These are phyloP conservation scores for Cyanodermella asteris DNA, from an alignment of 2,329 filamentous ascomycete genomes.

Conservation along the genomic window DNA sequence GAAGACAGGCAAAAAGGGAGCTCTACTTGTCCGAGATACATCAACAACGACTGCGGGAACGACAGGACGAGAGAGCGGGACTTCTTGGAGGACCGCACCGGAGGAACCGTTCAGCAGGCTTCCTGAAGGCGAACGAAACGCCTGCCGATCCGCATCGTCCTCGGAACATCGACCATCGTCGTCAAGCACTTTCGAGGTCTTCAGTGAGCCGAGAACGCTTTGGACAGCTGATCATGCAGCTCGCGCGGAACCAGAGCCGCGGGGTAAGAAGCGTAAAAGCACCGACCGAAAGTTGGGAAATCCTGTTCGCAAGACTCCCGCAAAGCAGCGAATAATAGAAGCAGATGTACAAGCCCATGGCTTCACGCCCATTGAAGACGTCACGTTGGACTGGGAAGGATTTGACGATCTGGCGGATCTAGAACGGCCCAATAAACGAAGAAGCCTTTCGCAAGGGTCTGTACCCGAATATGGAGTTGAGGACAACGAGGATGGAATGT, in stretches of 20 bases:
- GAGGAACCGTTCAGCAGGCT: neutral
- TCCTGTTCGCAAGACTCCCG: constrained; percentile 3
- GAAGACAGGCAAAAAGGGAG: constrained; percentile 18
- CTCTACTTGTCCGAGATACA: constrained; percentile 15
- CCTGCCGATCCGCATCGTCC: constrained; percentile 8
- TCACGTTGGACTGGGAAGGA: too few relatives aligned
- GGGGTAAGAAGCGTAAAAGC: constrained; percentile 27
- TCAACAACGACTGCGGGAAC: constrained; percentile 3
- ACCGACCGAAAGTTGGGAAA: constrained; percentile 21
- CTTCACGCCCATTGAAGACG: neutral
- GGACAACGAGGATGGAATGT: too few relatives aligned
- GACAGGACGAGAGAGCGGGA: constrained; percentile 1
- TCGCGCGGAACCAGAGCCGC: constrained; percentile 15
- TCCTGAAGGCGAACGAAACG: neutral
- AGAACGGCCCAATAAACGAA: neutral
- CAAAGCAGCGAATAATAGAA: constrained; percentile 3
- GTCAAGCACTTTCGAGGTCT: constrained; percentile 17
- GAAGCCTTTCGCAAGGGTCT: neutral
- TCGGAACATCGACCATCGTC: constrained; percentile 15
- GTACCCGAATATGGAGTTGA: neutral
- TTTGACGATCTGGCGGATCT: constrained; percentile 2
- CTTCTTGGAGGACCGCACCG: constrained; percentile 2
- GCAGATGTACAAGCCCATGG: neutral
- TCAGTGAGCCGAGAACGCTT: constrained; percentile 19
- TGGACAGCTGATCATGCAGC: constrained; percentile 23